These are phyloP conservation scores for Alternaria conjuncta DNA, from an alignment of 2,329 filamentous ascomycete species.

Conservation along the genomic window DNA sequence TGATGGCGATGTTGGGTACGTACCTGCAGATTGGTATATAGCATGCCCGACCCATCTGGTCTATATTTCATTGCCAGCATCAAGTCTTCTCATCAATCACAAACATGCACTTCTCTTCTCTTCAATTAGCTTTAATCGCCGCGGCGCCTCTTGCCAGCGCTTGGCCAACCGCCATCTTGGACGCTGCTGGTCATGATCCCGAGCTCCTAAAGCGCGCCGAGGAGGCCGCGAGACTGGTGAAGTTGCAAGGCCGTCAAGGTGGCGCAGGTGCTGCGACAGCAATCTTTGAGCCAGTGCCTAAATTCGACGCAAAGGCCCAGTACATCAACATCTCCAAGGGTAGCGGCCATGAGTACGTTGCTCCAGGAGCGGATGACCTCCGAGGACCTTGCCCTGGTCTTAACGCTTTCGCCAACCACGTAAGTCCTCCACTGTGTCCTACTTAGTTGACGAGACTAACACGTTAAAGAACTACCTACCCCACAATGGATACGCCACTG, in stretches of 20 bases:
- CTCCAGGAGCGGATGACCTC: constrained; percentile 31
- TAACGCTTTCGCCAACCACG: constrained; percentile 34
- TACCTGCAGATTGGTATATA: background rate
- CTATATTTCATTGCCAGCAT: background rate
- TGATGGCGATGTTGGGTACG: background rate
- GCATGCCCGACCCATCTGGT: background rate
- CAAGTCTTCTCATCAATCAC: background rate
- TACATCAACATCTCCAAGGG: constrained; percentile 25
- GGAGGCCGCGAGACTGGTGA: constrained; percentile 18
- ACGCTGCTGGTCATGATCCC: constrained; percentile 28
- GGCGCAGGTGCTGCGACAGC: constrained; percentile 27
- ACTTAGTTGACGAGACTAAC: background rate
- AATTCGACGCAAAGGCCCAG: constrained; percentile 27
- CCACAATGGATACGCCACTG: constrained; percentile 27
- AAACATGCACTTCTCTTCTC: constrained; percentile 23
- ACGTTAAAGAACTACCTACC: constrained; percentile 24
- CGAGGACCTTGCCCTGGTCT: constrained; percentile 34
- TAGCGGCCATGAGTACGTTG: constrained; percentile 31
- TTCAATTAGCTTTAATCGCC: constrained; percentile 13
- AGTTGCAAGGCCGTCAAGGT: constrained; percentile 15
- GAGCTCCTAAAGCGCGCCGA: constrained; percentile 22
- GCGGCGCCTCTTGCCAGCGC: constrained; percentile 20
- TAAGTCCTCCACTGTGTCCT: constrained; percentile 5
- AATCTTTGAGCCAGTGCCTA: constrained; percentile 28
- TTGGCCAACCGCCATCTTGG: constrained; percentile 29